A percentile compares a stretch with the other conserved stretches of the same genome.
These are phyloP conservation scores for Pyricularia pennisetigena DNA, from an alignment of 2,329 filamentous ascomycete genomes.

Conservation along the genomic window DNA sequence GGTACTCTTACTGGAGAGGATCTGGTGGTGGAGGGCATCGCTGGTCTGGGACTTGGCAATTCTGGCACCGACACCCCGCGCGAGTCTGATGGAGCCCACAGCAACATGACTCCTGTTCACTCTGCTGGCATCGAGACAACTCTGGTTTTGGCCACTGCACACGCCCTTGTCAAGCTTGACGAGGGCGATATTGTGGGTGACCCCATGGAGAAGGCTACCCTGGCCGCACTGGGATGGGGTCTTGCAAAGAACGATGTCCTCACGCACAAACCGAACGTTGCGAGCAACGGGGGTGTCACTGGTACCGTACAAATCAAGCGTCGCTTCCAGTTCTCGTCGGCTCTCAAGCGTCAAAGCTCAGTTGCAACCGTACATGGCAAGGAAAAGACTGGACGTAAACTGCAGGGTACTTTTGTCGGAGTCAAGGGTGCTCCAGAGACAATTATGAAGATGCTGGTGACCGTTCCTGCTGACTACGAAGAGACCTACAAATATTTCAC, in stretches of 20 bases:
- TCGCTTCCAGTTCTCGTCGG: conserved; percentile 96
- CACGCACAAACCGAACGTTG: conserved; percentile 49
- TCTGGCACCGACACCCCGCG: conserved; percentile 52
- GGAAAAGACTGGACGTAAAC: conserved; percentile 65
- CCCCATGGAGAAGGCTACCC: conserved; percentile 96
- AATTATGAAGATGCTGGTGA: conserved; percentile 83
- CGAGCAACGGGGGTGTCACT: conserved; percentile 37
- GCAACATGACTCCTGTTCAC: conserved; percentile 61
- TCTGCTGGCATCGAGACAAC: conserved; percentile 73
- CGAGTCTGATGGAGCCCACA: conserved; percentile 76
- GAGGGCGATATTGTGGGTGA: conserved; percentile 97
- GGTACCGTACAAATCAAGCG: conserved; percentile 91
- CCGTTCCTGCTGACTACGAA: conserved; percentile 80
- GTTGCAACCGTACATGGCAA: conserved; percentile 71
- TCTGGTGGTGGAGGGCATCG: conserved; percentile 92
- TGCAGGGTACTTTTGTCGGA: conserved; percentile 80
- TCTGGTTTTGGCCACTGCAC: conserved; percentile 85
- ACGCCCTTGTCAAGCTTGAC: conserved; percentile 90
- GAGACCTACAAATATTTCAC: conserved; percentile 99
- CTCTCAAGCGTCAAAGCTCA: conserved; percentile 91
- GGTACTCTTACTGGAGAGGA: conserved; percentile 95
- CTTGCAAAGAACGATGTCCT: conserved; percentile 85
- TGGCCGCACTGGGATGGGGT: conserved; percentile 81
- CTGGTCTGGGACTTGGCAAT: conserved; percentile 69
- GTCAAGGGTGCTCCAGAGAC: conserved; percentile 98